These are phyloP conservation scores for Boletus tomentosulus DNA, from an alignment of 768 basidiomycete genomes.

Conservation along the genomic window DNA sequence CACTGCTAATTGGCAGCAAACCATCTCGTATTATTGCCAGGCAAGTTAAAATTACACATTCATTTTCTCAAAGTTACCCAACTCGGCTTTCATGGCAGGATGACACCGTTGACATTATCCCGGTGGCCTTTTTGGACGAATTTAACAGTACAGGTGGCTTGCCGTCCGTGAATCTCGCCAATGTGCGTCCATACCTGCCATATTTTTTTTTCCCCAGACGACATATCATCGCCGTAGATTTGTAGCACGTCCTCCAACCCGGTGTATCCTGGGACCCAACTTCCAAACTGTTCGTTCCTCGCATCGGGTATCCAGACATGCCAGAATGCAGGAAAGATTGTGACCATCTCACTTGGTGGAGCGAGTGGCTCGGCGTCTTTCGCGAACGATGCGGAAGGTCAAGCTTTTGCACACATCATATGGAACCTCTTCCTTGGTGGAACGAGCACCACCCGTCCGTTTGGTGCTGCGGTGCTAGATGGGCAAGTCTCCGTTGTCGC, in stretches of 20 bases:
- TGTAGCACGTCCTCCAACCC: constrained; percentile 56
- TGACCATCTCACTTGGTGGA: constrained; percentile 61
- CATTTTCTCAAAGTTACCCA: not conserved
- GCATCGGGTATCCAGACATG: constrained; percentile 61
- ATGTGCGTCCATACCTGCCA: constrained; percentile 33
- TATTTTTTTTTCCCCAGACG: not conserved
- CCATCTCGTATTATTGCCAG: constrained; percentile 32
- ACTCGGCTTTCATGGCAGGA: constrained; percentile 34
- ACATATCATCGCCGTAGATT: constrained; percentile 35
- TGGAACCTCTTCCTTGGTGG: constrained; percentile 72
- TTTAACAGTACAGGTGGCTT: constrained; percentile 56
- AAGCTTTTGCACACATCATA: constrained; percentile 58
- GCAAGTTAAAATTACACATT: constrained; percentile 3
- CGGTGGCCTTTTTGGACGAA: constrained; percentile 56
- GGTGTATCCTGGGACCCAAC: constrained; percentile 56
- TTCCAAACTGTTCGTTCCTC: constrained; percentile 59
- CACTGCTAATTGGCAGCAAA: constrained; percentile 30
- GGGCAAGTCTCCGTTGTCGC: not conserved
- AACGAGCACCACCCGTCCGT: constrained; percentile 58
- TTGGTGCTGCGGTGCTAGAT: constrained; percentile 52
- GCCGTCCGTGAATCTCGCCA: constrained; percentile 59
- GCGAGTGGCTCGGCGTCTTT: constrained; percentile 63
- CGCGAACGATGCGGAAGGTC: constrained; percentile 51
- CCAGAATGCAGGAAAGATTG: constrained; percentile 59
- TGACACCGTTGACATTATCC: constrained; percentile 51